These are phyloP conservation scores for Coffea humblotiana DNA, from an alignment of 305 asterid species.

Conservation along the genomic window DNA sequence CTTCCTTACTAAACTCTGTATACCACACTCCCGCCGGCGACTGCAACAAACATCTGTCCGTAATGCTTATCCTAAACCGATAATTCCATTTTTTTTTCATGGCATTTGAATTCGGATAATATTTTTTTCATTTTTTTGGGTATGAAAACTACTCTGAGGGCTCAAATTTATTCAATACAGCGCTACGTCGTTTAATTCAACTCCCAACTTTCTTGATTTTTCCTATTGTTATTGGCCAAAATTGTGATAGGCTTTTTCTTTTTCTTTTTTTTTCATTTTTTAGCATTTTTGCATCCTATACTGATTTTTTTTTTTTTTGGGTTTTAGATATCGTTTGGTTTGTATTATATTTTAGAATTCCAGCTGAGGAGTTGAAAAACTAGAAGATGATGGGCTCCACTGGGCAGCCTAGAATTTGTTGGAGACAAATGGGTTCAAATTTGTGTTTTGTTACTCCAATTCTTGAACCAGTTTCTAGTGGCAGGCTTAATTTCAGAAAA, in stretches of 20 bases:
- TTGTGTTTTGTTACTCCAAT: not conserved
- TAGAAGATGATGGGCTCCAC: constrained; percentile 19
- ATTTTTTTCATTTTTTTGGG: not conserved
- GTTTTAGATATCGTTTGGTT: not conserved
- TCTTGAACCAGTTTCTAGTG: constrained; percentile 1
- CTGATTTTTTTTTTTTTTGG: not conserved
- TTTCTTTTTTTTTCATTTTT: not conserved
- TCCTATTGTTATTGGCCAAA: not conserved
- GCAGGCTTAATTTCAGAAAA: constrained; percentile 21
- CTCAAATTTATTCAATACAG: not conserved
- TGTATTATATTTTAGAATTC: not conserved
- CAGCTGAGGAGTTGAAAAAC: constrained; percentile 10
- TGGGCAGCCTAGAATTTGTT: not conserved
- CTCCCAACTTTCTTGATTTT: not conserved
- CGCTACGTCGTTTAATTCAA: no score
- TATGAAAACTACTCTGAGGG: not conserved
- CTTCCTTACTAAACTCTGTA: not conserved
- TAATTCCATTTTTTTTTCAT: not conserved
- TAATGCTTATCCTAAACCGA: not conserved
- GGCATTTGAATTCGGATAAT: not conserved
- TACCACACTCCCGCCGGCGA: no score
- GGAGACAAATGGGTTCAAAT: constrained; percentile 1
- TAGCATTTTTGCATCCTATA: not conserved
- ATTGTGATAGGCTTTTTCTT: not conserved
- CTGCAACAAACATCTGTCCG: not conserved